Evolutionary conservation across 2,329 filamentous ascomycete genomes (phyloP), one percentile per base, ranked within the genome.

Genomic region (Cladobotryum mycophilum): DNA sequence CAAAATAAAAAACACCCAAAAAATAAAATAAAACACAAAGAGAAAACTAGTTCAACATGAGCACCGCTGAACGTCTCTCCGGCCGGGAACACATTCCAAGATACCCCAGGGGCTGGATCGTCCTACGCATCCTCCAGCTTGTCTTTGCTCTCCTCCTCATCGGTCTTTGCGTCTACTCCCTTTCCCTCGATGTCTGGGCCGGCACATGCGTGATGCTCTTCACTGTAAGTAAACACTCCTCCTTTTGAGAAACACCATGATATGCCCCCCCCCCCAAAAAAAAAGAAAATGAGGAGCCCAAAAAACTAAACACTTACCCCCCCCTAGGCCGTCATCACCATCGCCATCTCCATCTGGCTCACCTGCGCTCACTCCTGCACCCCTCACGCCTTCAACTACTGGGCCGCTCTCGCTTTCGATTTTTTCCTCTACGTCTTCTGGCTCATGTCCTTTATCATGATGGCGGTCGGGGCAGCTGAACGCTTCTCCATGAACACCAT

Each of bases 341-440:
- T 81, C 14, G 64, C 75, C 51, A 62, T 69, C 35, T 68, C 67
- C 44, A 63, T 73, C 53, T 82, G 80, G 64, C 64, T 71, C 46
- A 60, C 79, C 11, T 63, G 74, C 14, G 69, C 73, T n/a, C 65
- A 70, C 40, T 68, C 65, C 36, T 67, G 65, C 18, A 59, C 64
- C 1, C 67, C 70, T n/a, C 61, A 61, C 2, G 57, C 68, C 17
- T 79, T 75, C 63, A 81, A 81, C 62, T 76, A 76, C 63, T 80
- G 76, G 72, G 74, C 74, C 22, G 67, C 76, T 7, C 62, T 81
- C 3, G 67, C 66, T 18, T 65, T 81, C 36, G 78, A 82, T 55
- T 69, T 76, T 17, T 69, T 76, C 51, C 70, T 76, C 30, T 60
- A 76, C 48, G 53, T 82, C 49, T 75, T 81, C 61, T 82, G 78